Evolutionary conservation across 164 flowering plant species (phyloP).

Genomic region (Annona cherimola): DNA sequence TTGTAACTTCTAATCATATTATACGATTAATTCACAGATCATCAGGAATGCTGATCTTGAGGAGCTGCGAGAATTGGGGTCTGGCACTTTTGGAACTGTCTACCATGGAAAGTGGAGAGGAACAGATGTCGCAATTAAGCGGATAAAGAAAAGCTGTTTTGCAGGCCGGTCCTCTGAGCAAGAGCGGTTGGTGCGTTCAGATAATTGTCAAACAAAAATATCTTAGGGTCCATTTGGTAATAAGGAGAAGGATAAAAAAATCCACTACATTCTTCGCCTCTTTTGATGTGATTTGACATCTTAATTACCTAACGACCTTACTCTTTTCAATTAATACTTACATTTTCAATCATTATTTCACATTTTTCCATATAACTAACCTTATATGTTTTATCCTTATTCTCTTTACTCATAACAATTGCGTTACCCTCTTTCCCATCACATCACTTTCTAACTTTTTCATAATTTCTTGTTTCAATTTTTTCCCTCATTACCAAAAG

Average conservation of each 20-base stretch:
- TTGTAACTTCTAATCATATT: not conserved
- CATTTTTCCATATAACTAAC: too few species aligned
- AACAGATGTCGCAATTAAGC: conserved; percentile 88
- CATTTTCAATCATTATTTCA: too few species aligned
- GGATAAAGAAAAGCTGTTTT: conserved; percentile 81
- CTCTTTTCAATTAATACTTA: too few species aligned
- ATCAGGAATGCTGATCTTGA: conserved; percentile 90
- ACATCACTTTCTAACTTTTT: too few species aligned
- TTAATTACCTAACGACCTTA: too few species aligned
- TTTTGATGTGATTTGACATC: too few species aligned
- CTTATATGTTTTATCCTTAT: too few species aligned
- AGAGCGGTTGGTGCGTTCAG: conserved; percentile 65
- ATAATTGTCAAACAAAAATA: not conserved
- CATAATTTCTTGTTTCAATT: too few species aligned
- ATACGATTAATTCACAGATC: conserved; percentile 40
- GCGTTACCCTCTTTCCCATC: too few species aligned
- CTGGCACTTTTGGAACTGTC: conserved; percentile 93
- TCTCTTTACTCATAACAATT: too few species aligned
- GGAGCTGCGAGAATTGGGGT: conserved; percentile 74
- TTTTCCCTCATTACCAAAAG: too few species aligned
- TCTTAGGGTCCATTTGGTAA: not conserved
- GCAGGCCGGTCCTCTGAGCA: conserved; percentile 80
- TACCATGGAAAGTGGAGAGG: conserved; percentile 94
- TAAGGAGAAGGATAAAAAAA: not conserved
- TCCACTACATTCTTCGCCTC: too few species aligned